Evolutionary conservation across 148 eudicot genomes (phyloP), one percentile per base, ranked within the genome.

Genomic region (Dianthus caryophyllus): DNA sequence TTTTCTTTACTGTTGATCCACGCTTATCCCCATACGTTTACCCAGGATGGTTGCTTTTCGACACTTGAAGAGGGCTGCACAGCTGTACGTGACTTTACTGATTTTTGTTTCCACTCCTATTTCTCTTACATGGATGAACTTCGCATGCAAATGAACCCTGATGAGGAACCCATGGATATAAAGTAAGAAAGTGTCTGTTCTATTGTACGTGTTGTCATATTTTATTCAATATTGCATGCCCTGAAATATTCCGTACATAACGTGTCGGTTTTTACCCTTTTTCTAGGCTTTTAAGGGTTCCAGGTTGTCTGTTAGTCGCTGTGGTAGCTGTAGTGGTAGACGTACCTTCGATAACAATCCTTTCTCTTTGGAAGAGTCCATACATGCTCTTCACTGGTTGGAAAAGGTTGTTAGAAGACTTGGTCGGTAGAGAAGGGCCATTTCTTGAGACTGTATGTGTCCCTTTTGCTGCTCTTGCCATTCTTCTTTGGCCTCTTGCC

Each of bases 91-190:
- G 97, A 92, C 74, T 81, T 92, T 46, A 85, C 87, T 15, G 98
- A 92, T 75, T 73, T 89, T 65, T 92, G 96, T 74, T 92, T 89
- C 80, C 96, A 89, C 66, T 92, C 96, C 11, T 92, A 92, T 74
- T 92, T 89, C 78, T 92, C 98, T 67, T 87, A 67, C 50, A 92
- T 92, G 96, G 94, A 92, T 73, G 96, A 89, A 43, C 82, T 92
- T 53, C 75, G 80, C 27, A 80, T 85, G 70, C 85, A 92, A 55
- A 73, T 76, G 56, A 82, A 66, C 21, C 73, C 74, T 39, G 84
- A 81, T n/a, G n/a, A n/a, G 71, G 81, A 84, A 44, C 90, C 89
- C 22, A 60, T 84, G 18, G 91, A 89, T 43, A 78, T 92, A 64
- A 80, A 85, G 98, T 92, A 73, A 82, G 78, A 12, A 25, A 20